Base-by-base conservation (phyloP, 2,329 filamentous ascomycete genomes). In the Cladosporium sp. region DNA sequence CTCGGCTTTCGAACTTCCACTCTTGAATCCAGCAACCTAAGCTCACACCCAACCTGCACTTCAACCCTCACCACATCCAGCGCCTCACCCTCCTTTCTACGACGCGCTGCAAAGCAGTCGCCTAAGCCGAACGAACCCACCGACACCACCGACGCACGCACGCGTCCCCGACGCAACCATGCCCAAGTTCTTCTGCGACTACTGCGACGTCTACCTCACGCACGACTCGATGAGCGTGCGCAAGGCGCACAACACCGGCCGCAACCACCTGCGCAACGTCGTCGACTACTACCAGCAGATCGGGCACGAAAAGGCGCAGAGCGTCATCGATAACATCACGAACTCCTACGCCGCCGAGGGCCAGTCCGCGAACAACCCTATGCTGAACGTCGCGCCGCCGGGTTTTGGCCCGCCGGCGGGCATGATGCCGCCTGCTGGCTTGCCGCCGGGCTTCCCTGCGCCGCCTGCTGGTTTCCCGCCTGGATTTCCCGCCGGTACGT, bases 141-240 rank as follows among this genome's bases (percentile, higher is more conserved):
- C 8, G 11, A 13, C 13, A 38, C 35, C 3, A n/a, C n/a, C 18
- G 32, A 50, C 48, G 13, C 28, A 10, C 31, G 14, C 18, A 38
- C 19, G 19, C 37, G 22, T 2, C 16, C 28, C 14, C 37, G 33
- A 44, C 53, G 48, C 52, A 33, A 62, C 43, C 32, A 67, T 67
- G 65, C 65, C 65, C 45, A 67, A 67, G 58, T 67, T 66, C 63
- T 67, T 67, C 59, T 67, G 91, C 80, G 93, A 98, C 73, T 98
- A 98, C 75, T 98, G 93, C 82, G 93, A 98, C 86, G 93, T 98
- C 72, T 98, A 98, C 81, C 87, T 98, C 64, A 98, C 93, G 62
- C 93, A 98, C 81, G 93, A 98, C 80, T 95, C 90, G 43, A 97
- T 97, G 92, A 95, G 90, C 74, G 93, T 98, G 74, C 91, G 93